Evolutionary conservation across 805 yeast genomes (phyloP), one percentile per base, ranked within the genome.

Genomic region (Torulaspora quercuum): DNA sequence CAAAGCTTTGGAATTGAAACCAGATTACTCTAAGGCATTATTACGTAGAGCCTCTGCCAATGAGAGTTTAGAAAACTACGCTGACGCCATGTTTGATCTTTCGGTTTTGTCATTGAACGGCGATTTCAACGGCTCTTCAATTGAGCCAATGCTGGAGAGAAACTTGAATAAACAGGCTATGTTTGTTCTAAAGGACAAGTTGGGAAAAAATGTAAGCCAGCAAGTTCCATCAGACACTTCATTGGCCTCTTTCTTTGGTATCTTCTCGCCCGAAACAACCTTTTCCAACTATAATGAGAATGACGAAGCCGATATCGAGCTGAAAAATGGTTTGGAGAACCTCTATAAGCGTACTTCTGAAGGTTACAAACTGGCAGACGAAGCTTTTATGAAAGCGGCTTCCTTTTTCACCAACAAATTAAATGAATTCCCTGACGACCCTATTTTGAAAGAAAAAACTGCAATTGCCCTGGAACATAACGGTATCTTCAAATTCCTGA

Each of bases 31-130:
- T 54, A 92, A 92, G 69, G 92, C 97, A 64, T 70, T 88, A 45
- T 69, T 86, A 54, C 86, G 99, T 67, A 82, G 98, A 65, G 96
- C 96, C 21, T 77, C 81, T 49, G 95, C 97, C 20, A 82, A 82
- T 61, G 98, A 92, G 68, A 75, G 77, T 48, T 64, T 87, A 45
- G 95, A 78, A 52, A 69, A 73, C 47, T 88, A 75, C 64, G 75
- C 78, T 29, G 95, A 89, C 41, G 89, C 98, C 29, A 80, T 87
- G 76, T 79, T 81, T 63, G 98, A 92, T 65, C 75, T 84, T 61
- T 89, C 97, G 36, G 88, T 94, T 2, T 75, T 89, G 52, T 80
- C 95, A 33, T 75, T 92, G 42, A 76, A 79, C 59, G 92, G 92
- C 40, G 92, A 92, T 27, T 80, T 84, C 65, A 76, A 76, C 57